Evolutionary conservation across 2,329 filamentous ascomycete genomes (phyloP), one percentile per base, ranked within the genome.

Genomic region (Stachybotrys chartarum): DNA sequence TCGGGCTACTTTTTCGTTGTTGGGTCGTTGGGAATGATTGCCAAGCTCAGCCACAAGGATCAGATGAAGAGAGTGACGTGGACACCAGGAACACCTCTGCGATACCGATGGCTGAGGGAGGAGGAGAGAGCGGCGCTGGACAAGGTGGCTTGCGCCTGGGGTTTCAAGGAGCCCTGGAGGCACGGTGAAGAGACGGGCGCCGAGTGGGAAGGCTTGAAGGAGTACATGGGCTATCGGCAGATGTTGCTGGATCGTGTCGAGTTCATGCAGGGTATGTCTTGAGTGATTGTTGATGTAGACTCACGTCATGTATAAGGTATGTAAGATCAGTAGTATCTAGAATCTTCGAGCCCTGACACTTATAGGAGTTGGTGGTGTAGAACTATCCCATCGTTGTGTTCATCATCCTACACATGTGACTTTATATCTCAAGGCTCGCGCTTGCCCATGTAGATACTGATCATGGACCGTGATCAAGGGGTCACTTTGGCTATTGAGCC

Each of bases 21-120:
- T 5, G 86, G 84, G 5, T 90, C 87, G 10, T 82, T 97, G 54
- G 94, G 93, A 3, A 75, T 94, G 47, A 84, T 97, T 44, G 91
- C 93, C 8, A 77, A 95, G 57, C 86, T 90, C 30, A 97, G 93
- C 39, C 80, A 87, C 57, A 97, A 97, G 71, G 92, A 97, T 69
- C 91, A 97, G 72, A 96, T 97, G 90, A 86, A 88, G 65, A 84
- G 94, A 18, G 91, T 97, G 6, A 92, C 90, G 2, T 99, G 94
- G 94, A 80, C 87, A 8, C 84, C 84, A 0, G 94, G 94, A 11
- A 87, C 90, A 39, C 87, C 90, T 24, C 74, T 97, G 59, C 81
- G 88, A 58, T 82, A 90, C 64, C 82, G 94, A 14, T 97, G 92
- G 89, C 70, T 96, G 54, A 80, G 90, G 39, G 94, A 97, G 69